Evolutionary conservation across 2,329 filamentous ascomycete genomes (phyloP), one percentile per base, ranked within the genome.

Genomic region (Hymenoscyphus linearis): DNA sequence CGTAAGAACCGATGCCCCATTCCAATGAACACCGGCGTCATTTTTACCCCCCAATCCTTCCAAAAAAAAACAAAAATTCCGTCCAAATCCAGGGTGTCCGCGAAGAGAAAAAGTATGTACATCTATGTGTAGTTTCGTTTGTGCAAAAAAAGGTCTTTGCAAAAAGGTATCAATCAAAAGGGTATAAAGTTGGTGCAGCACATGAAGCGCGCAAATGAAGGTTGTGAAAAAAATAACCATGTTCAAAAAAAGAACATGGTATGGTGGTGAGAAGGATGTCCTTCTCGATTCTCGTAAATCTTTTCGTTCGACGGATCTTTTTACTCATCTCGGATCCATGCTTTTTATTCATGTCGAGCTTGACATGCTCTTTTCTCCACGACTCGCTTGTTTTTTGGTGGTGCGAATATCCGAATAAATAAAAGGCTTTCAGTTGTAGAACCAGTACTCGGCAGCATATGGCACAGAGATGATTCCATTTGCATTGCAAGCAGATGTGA

Each of bases 371-470:
- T 37, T 35, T 31, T 14, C 34, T 37, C 27, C 27, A 27, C 26
- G 47, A 31, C 35, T 55, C 31, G 54, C 56, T 10, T 22, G 16
- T 57, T 55, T 60, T 37, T n/a, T 52, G 47, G 34, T 34, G 26
- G 35, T 56, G 16, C n/a, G 57, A 36, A 25, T 37, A 18, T 14
- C 16, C 4, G n/a, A 47, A 31, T 27, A 37, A 16, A 10, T 47
- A 7, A 27, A 26, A 27, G 16, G 27, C 13, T 26, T 37, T 59
- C 52, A 66, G 22, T 25, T 57, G 57, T 65, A 71, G 34, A 71
- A 69, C 66, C 66, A 71, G 59, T 72, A 73, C 57, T 69, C 64
- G 14, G 70, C 67, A 35, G 70, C 65, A 37, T 73, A 73, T 34
- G 62, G 65, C 2, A 71, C 60, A 12, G 22, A 64, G 13, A 67